Base-by-base conservation (phyloP, 177 flowering plant genomes). In the Viscum album region DNA sequence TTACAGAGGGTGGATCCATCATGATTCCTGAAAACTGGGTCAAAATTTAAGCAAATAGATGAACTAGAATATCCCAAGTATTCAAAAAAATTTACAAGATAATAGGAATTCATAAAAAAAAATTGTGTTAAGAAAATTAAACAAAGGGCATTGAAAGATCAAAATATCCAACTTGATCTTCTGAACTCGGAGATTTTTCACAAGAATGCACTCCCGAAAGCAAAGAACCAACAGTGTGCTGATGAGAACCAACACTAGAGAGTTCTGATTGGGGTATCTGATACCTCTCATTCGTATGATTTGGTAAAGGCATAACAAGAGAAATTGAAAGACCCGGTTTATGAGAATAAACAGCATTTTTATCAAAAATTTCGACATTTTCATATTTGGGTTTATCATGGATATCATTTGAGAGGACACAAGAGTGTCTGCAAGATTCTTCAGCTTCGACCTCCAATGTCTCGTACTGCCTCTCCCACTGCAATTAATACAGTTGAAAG, bases 231-330 rank as follows among this genome's bases (percentile, higher is more conserved):
- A n/a, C n/a, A n/a, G n/a, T n/a, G 47, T 59, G 70, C n/a, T 31
- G 67, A 77, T 28, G n/a, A 31, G 34, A 68, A 74, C 72, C 75
- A 67, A 73, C 77, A 77, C 62, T 73, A 76, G 74, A 47, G 41
- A 43, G 39, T 69, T 75, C 84, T 76, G 86, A 80, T 73, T 74
- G 34, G 66, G 81, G 80, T 79, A 82, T 82, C 96, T 85, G 96
- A 79, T 75, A 72, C 69, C 71, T 82, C 97, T 88, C 96, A 85
- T 85, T 79, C 65, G 97, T 92, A 83, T 73, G 59, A 77, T 77
- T 70, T 79, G 84, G 96, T 89, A 94, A 89, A 94, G 99, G 99
- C 78, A 84, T 50, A 88, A 94, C 97, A 92, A 71, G n/a, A n/a
- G n/a, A 77, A 79, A 81, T 80, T 71, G 90, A 77, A 81, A 75